Evolutionary conservation across 768 basidiomycete species (phyloP).

Genomic region (Auriscalpium orientale): DNA sequence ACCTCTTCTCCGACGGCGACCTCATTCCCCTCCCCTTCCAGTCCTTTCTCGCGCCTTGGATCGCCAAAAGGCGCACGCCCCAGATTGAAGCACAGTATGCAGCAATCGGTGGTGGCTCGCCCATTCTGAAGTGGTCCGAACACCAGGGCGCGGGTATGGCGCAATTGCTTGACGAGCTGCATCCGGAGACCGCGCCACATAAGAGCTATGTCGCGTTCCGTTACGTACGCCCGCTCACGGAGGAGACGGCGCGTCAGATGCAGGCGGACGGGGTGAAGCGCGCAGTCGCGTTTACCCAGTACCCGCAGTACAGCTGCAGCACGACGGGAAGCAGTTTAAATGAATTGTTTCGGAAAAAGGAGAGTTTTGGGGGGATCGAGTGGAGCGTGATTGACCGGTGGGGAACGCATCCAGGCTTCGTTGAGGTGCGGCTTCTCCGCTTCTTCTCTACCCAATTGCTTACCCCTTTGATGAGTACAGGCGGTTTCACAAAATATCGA

Average conservation of each 20-base stretch:
- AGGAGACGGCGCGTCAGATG: constrained; percentile 76
- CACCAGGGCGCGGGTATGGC: constrained; percentile 89
- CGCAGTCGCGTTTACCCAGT: constrained; percentile 95
- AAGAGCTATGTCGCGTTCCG: constrained; percentile 96
- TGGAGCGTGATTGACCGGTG: constrained; percentile 99
- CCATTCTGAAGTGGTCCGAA: constrained; percentile 86
- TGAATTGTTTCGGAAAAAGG: constrained; percentile 70
- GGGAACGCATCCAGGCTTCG: constrained; percentile 91
- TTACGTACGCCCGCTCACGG: constrained; percentile 84
- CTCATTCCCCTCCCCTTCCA: constrained; percentile 96
- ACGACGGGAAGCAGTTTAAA: constrained; percentile 97
- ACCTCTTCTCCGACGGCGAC: constrained; percentile 87
- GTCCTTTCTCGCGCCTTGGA: constrained; percentile 74
- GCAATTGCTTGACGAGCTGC: constrained; percentile 85
- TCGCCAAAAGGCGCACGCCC: constrained; percentile 85
- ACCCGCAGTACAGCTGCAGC: constrained; percentile 97
- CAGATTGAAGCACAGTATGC: constrained; percentile 91
- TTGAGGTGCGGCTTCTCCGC: constrained; percentile 59
- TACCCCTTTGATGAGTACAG: constrained; percentile 30
- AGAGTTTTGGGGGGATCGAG: constrained; percentile 55
- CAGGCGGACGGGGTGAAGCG: constrained; percentile 84
- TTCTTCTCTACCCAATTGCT: constrained; percentile 1
- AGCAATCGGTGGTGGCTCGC: constrained; percentile 94
- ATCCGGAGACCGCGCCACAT: constrained; percentile 88
- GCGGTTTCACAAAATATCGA: constrained; percentile 88